Percentiles rank a stretch among this genome's conserved stretches.
Evolutionary conservation across 495 filamentous ascomycete species (phyloP).

Genomic region (Penicillium dipodomyicola): DNA sequence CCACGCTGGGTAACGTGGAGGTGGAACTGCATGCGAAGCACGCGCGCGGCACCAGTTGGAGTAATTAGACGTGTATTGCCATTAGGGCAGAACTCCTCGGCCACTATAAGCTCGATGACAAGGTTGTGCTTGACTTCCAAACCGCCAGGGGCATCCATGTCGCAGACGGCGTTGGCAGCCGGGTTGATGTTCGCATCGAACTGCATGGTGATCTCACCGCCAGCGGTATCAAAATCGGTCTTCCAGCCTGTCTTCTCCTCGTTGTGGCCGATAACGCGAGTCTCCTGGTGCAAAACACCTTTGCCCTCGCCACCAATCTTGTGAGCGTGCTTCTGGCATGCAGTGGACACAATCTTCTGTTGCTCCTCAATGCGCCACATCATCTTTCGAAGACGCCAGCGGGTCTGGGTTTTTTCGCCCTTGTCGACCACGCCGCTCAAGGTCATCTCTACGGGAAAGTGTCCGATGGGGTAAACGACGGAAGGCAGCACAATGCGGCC

Average conservation of each 20-base stretch:
- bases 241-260: slow-evolving; percentile 93
- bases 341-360: slow-evolving; percentile 72
- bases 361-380: slow-evolving; percentile 92
- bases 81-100: slow-evolving; percentile 80
- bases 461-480: slow-evolving; percentile 83
- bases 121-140: slow-evolving; percentile 78
- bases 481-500: slow-evolving; percentile 75
- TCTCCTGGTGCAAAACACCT: slow-evolving; percentile 74
- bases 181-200: slow-evolving; percentile 69
- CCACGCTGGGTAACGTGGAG: slow-evolving; percentile 75
- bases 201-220: slow-evolving; percentile 77
- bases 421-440: slow-evolving; percentile 74
- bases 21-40: slow-evolving; percentile 90
- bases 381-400: slow-evolving; percentile 87
- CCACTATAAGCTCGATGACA: slow-evolving; percentile 89
- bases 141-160: slow-evolving; percentile 74
- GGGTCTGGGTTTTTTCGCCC: slow-evolving; percentile 59
- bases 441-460: slow-evolving; percentile 72
- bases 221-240: slow-evolving; percentile 71
- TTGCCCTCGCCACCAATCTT: slow-evolving; percentile 72
- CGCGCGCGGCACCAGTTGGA: slow-evolving; percentile 85
- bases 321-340: slow-evolving; percentile 73
- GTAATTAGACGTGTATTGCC: slow-evolving; percentile 68
- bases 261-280: slow-evolving; percentile 67
- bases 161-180: slow-evolving; percentile 65